These are phyloP conservation scores for Paradendryphiella salina DNA, from an alignment of 2,329 filamentous ascomycete genomes.

Conservation along the genomic window DNA sequence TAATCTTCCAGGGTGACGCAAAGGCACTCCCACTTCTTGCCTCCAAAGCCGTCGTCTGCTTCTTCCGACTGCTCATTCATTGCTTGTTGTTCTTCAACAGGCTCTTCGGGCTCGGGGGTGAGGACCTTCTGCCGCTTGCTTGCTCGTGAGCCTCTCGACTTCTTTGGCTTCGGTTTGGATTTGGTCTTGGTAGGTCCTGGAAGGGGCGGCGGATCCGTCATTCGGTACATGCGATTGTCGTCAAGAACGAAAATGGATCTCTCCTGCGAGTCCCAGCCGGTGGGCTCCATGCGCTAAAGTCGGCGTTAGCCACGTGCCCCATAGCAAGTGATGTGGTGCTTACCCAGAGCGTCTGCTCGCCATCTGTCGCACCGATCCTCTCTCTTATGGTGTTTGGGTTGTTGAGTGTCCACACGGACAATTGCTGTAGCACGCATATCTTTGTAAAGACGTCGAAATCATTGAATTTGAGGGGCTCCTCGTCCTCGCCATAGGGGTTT, in stretches of 20 bases:
- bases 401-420: conserved; percentile 86
- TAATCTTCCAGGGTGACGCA: conserved; percentile 82
- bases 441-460: conserved; percentile 83
- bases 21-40: conserved; percentile 87
- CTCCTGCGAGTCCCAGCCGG: conserved; percentile 87
- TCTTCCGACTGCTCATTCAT: conserved; percentile 32
- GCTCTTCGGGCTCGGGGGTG: conserved; percentile 48
- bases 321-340: conserved; percentile 34
- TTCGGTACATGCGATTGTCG: conserved; percentile 88
- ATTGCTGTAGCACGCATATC: conserved; percentile 79
- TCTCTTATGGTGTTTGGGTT: conserved; percentile 86
- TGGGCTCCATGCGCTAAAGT: conserved; percentile 68
- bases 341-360: conserved; percentile 83
- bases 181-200: conserved; percentile 59
- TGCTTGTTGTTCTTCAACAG: conserved; percentile 44
- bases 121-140: conserved; percentile 72
- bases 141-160: conserved; percentile 61
- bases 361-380: conserved; percentile 80
- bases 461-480: conserved; percentile 71
- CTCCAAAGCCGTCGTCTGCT: conserved; percentile 67
- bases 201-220: conserved; percentile 72
- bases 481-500: conserved; percentile 84
- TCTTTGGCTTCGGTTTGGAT: conserved; percentile 58
- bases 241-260: conserved; percentile 88
- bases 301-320: conserved; percentile 22